Evolutionary conservation across 805 yeast genomes (phyloP), one percentile per base, ranked within the genome.

Genomic region (Candida glaebosa): DNA sequence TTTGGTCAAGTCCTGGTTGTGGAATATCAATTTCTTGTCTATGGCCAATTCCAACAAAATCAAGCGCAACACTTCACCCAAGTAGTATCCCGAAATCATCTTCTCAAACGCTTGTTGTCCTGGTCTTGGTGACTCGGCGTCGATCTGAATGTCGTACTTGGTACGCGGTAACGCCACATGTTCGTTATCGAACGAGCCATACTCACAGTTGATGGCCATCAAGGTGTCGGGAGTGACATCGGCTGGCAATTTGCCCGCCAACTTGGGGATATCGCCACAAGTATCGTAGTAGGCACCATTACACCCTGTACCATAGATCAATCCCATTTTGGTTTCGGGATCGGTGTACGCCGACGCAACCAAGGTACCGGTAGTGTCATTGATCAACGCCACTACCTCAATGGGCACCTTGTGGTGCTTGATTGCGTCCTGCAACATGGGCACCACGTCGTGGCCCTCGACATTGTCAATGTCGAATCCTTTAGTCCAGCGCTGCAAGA

Each of bases 121-220:
- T 38, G 97, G 97, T 70, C 96, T 84, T 56, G 98, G 98, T 31
- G 95, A 84, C 58, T 85, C 84, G 20, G 67, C 71, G 65, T 91
- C 98, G 50, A 91, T 83, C 50, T 71, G 74, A 41, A 82, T 60
- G 65, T 91, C 99, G 64, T 81, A 91, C 63, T 82, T 83, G 51
- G 95, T 90, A 70, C 96, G 81, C 60, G 98, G 98, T 54, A 91
- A 76, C 26, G 82, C 78, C 7, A 52, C 44, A 57, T 84, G 95
- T 67, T 88, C 96, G 61, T 88, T 90, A 65, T 91, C 98, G 61
- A 91, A 91, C 5, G 97, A 91, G 58, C 99, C 98, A 71, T 91
- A 91, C 72, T 91, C 99, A 75, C 97, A 89, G 76, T 91, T 91
- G 64, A 91, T 91, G 41, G 96, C 96, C 95, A 91, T 90, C 48